Base-by-base conservation (phyloP, 495 filamentous ascomycete genomes). In the Talaromyces wortmannii region DNA sequence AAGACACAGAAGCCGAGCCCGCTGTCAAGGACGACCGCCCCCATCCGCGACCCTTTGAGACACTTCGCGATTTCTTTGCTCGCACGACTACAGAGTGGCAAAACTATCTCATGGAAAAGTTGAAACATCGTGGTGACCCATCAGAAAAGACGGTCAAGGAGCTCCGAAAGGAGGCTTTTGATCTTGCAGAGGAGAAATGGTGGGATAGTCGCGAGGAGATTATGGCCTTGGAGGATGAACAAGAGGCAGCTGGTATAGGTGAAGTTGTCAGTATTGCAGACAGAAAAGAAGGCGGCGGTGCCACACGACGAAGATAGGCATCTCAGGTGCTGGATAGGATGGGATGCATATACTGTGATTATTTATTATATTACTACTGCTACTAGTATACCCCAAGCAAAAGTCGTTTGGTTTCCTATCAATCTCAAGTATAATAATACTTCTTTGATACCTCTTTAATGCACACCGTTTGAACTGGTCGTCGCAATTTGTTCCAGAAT, bases 151-250 rank as follows among this genome's bases (percentile, higher is more conserved):
- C 82, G 5, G 74, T 96, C 59, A 98, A 98, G 75, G 94, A 97
- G 73, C 78, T 97, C 56, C 89, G 92, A 62, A 88, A 91, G 58
- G 83, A 81, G 48, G 94, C 92, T 3, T 98, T 97, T 65, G 83
- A 88, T 59, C 76, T 86, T 55, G 90, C 90, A 44, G 94, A 98
- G 72, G 89, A 90, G 67, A 96, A 92, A 65, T 98, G 94, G 94
- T 98, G 94, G 94, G 94, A 96, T 75, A 92, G 89, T 66, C 78
- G 94, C 61, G 94, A 98, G 70, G 94, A 98, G 72, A 88, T 98
- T 57, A 87, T 84, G 55, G 88, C 85, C 7, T 74, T 97, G 59
- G 94, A 98, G 71, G 92, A 97, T 71, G 92, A 96, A 71, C 92
- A 97, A 69, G 91, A 96, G 71, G 91, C 88, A 42, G 90, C 92